Conservation (phyloP, 768 basidiomycete genomes). For the Phylloporus sp. region DNA sequence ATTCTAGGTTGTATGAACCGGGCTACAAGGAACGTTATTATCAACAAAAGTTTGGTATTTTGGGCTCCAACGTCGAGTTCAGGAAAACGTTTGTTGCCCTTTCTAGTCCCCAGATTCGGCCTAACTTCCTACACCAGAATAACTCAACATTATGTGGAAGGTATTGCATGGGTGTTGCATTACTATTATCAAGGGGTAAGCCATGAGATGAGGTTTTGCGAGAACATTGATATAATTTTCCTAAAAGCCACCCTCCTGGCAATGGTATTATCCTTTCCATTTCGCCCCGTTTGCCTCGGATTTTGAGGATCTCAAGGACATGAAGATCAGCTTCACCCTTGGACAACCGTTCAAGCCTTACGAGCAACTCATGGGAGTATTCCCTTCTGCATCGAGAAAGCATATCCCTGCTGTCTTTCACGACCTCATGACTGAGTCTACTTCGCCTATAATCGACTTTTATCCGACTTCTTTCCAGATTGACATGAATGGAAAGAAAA, state of each 20-base stretch:
- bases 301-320: constrained; percentile 71
- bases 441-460: constrained; percentile 94
- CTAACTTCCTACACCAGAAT: constrained; percentile 44
- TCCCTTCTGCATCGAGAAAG: constrained; percentile 80
- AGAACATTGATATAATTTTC: constrained; percentile 17
- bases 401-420: constrained; percentile 90
- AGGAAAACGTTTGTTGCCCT: constrained; percentile 56
- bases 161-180: constrained; percentile 90
- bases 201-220: constrained; percentile 4
- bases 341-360: constrained; percentile 94
- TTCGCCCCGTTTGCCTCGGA: constrained; percentile 98
- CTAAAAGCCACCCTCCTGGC: constrained; percentile 83
- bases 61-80: constrained; percentile 65
- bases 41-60: constrained; percentile 82
- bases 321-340: constrained; percentile 73
- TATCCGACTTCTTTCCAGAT: constrained; percentile 90
- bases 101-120: not conserved
- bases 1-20: constrained; percentile 82
- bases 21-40: constrained; percentile 97
- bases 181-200: constrained; percentile 98
- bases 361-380: constrained; percentile 97
- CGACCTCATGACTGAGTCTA: constrained; percentile 74
- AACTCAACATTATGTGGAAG: constrained; percentile 84
- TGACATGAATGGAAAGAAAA: constrained; percentile 99
- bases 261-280: constrained; percentile 99